Conservation (phyloP, 1,139 yeast species). For the Candida dubliniensis region DNA sequence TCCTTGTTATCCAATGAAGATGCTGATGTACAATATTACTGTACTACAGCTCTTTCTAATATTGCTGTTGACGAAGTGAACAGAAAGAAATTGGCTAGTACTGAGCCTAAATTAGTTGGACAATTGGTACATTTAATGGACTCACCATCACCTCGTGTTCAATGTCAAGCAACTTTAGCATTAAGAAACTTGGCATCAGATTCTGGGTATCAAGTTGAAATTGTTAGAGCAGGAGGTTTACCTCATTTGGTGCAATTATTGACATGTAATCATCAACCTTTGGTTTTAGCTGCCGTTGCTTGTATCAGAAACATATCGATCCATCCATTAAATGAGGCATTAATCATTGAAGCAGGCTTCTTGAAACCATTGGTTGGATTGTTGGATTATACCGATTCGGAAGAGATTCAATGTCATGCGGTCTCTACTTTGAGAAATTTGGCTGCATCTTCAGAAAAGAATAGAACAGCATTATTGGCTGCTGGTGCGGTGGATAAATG, state of each 20-base stretch:
- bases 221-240: constrained; percentile 92
- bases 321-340: constrained; percentile 92
- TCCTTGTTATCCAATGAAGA: constrained; percentile 84
- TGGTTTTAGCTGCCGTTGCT: constrained; percentile 95
- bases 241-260: constrained; percentile 86
- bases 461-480: constrained; percentile 85
- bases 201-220: constrained; percentile 88
- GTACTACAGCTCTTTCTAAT: constrained; percentile 95
- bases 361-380: constrained; percentile 84
- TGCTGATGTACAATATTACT: constrained; percentile 96
- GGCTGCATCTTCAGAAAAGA: constrained; percentile 93
- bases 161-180: constrained; percentile 97
- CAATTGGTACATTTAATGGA: constrained; percentile 91
- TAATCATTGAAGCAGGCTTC: constrained; percentile 95
- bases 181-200: constrained; percentile 94
- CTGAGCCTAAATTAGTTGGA: constrained; percentile 91
- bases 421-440: constrained; percentile 92
- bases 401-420: constrained; percentile 97
- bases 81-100: constrained; percentile 82
- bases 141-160: constrained; percentile 88
- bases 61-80: constrained; percentile 95
- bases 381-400: constrained; percentile 82
- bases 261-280: constrained; percentile 87
- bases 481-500: constrained; percentile 97
- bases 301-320: constrained; percentile 96